Evolutionary conservation across 148 eudicot species (phyloP).

Genomic region (Vaccinium vitisidaea): DNA sequence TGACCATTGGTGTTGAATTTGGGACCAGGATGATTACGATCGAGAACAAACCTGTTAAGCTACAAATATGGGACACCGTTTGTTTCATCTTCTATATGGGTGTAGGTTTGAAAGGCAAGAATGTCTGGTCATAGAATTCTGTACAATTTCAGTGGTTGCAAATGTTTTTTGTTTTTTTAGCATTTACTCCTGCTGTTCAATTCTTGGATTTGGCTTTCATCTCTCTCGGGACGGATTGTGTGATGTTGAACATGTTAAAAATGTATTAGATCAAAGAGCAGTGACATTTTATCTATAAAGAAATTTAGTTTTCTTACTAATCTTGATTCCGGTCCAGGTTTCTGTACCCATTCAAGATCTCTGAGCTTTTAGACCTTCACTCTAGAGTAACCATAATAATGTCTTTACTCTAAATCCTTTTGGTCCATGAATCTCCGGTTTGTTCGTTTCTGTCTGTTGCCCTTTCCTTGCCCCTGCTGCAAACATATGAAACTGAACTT

Average conservation of each 20-base stretch:
- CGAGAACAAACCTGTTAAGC: slow-evolving; percentile 51
- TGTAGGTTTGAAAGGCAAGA: not conserved
- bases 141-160: not conserved
- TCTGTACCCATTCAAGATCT: not conserved
- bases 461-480: not conserved
- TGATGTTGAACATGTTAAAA: not conserved
- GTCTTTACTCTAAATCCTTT: not conserved
- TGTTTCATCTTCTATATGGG: slow-evolving; percentile 2
- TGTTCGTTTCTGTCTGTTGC: not conserved
- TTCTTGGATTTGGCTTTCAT: not conserved
- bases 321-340: not conserved
- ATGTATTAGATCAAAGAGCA: not conserved
- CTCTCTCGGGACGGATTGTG: not conserved
- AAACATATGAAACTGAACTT: not conserved
- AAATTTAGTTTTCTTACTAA: not conserved
- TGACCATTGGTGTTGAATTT: slow-evolving; percentile 60
- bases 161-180: no score
- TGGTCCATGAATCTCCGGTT: not conserved
- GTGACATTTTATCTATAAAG: not conserved
- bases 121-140: not conserved
- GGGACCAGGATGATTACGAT: slow-evolving; percentile 57
- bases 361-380: not conserved
- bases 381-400: not conserved
- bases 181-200: not conserved
- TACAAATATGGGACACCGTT: slow-evolving; percentile 67